Percentiles rank a stretch among this genome's conserved stretches.
These are phyloP conservation scores for Rhodotorula sp. DNA, from an alignment of 1,284 basidiomycete genomes.

Conservation along the genomic window DNA sequence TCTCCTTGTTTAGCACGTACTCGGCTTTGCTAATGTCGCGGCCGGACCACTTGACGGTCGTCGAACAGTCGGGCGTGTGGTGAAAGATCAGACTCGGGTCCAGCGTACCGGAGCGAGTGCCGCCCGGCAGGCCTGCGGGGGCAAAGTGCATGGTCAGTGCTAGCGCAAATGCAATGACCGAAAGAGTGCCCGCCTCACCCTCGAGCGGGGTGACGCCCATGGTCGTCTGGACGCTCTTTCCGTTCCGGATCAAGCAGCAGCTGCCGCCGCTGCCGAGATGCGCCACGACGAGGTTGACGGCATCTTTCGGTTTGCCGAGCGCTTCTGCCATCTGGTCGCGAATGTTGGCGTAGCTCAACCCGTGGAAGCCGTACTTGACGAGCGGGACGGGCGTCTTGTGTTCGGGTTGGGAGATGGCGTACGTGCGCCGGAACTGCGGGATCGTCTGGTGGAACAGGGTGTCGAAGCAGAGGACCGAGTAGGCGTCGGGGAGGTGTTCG, in stretches of 20 bases:
- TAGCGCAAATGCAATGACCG: not conserved
- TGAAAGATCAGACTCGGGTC: constrained; percentile 86
- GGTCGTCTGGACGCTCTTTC: constrained; percentile 69
- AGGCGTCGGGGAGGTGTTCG: constrained; percentile 60
- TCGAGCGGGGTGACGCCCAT: constrained; percentile 77
- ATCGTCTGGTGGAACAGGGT: constrained; percentile 79
- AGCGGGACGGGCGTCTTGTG: constrained; percentile 64
- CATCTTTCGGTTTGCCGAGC: constrained; percentile 57
- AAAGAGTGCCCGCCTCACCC: constrained; percentile 47
- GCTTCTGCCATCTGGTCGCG: constrained; percentile 60
- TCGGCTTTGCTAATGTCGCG: constrained; percentile 67
- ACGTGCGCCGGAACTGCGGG: constrained; percentile 69
- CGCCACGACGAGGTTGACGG: constrained; percentile 68
- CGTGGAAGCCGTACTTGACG: constrained; percentile 79
- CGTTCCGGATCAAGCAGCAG: constrained; percentile 68
- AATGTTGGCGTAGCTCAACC: constrained; percentile 54
- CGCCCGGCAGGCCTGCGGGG: constrained; percentile 67
- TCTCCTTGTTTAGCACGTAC: constrained; percentile 67
- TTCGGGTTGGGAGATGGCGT: constrained; percentile 67
- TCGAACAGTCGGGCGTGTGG: constrained; percentile 64
- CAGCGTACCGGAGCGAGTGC: constrained; percentile 74
- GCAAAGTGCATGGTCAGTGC: no score
- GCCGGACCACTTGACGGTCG: constrained; percentile 57
- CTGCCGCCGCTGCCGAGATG: constrained; percentile 85
- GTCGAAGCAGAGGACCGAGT: constrained; percentile 63